A percentile compares a stretch with the other conserved stretches of the same genome.
These are phyloP conservation scores for Apostasia ramifera DNA, from an alignment of 106 monocot genomes.

Conservation along the genomic window DNA sequence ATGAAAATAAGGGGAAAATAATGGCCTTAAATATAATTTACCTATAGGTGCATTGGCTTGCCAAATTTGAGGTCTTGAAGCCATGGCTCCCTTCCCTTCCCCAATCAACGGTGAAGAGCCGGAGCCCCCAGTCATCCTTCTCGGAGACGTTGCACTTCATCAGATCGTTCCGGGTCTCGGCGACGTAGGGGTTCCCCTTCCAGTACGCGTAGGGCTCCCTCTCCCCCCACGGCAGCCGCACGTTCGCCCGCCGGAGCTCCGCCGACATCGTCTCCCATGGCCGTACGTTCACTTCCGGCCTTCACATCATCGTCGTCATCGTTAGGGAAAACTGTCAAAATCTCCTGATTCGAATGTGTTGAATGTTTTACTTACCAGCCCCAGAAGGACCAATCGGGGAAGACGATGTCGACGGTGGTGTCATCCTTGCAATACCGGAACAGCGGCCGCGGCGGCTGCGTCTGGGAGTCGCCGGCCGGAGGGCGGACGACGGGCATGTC, in stretches of 20 bases:
- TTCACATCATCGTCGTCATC: conserved; percentile 2
- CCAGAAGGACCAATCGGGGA: conserved; percentile 81
- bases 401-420: conserved; percentile 36
- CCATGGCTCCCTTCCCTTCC: conserved; percentile 14
- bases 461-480: neutral
- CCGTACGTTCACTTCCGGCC: conserved; percentile 64
- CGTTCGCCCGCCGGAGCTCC: conserved; percentile 36
- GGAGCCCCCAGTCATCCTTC: conserved; percentile 33
- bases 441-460: conserved; percentile 17
- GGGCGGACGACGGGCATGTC: conserved; percentile 32
- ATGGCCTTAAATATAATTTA: neutral
- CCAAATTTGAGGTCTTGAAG: conserved; percentile 44
- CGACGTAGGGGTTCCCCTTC: conserved; percentile 55
- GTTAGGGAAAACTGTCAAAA: neutral
- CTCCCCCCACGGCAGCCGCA: conserved; percentile 25
- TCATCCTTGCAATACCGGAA: conserved; percentile 46
- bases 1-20: no score
- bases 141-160: conserved; percentile 45
- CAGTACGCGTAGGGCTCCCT: conserved; percentile 61
- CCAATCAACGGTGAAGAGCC: conserved; percentile 53
- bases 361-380: conserved; percentile 24
- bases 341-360: neutral
- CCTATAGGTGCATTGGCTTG: conserved; percentile 65
- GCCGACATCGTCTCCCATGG: conserved; percentile 37
- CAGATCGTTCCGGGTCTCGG: conserved; percentile 30